Base-by-base conservation (phyloP, 352 stramenopile genomes). In the Bremia lactucae region DNA sequence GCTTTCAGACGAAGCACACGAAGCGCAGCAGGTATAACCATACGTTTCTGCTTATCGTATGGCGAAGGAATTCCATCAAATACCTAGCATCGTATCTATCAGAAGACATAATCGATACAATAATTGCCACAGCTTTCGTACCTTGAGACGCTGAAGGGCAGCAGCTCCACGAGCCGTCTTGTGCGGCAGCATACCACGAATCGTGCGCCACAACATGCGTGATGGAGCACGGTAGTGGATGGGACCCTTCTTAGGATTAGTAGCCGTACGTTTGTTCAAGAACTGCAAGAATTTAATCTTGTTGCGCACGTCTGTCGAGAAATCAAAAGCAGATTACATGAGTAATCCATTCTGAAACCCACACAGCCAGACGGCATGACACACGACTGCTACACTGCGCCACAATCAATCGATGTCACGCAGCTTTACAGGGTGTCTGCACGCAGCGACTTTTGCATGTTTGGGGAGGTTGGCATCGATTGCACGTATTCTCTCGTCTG, bases 1-100 rank as follows among this genome's bases (percentile, higher is more conserved):
- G 89, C 86, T 72, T 97, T 97, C 53, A 99, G 79, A 51, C 91
- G 83, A 33, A 98, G 66, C 39, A 95, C 83, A 51, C 79, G 77
- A 56, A 99, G 87, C 34, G 96, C 96, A 33, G 95, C 90, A 21
- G 96, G 95, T 47, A 99, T 89, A 25, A 99, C 95, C 72, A 98
- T 94, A 33, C 95, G 83, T 90, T 99, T 98, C 78, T 97, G 84
- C 81, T 98, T 98, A 77, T 98, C 94, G 69, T 97, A 99, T 38
- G 94, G 94, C 46, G 92, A 81, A 45, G 96, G 96, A 53, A 99
- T 97, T 64, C 96, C 96, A 60, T 99, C 96, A 59, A 98, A 99
- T 46, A 90, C 91, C 68, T 96, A 18, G n/a, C n/a, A n/a, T n/a
- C n/a, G n/a, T n/a, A n/a, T n/a, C n/a, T n/a, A n/a, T n/a, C n/a